Conservation (phyloP, 257 asterid genomes). For the Scutellaria barbata region DNA sequence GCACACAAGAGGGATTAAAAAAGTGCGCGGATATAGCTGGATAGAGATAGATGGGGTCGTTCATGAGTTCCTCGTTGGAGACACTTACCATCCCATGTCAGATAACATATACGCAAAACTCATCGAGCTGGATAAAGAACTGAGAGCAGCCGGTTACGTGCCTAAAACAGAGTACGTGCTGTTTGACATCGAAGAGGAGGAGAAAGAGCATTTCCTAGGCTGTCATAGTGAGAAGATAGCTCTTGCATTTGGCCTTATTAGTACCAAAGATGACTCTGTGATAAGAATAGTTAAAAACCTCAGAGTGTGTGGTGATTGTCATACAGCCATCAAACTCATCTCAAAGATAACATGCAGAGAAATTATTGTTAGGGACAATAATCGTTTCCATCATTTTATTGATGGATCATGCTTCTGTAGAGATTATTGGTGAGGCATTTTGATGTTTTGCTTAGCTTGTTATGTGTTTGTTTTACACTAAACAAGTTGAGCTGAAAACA, state of each 20-base stretch:
- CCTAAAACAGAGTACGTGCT: slow-evolving; percentile 12
- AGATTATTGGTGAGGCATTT: slow-evolving; percentile 29
- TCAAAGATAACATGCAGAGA: slow-evolving; percentile 18
- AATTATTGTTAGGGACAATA: slow-evolving; percentile 26
- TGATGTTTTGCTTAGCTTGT: background rate
- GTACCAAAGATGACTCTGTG: background rate
- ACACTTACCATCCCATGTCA: slow-evolving; percentile 22
- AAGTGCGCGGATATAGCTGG: slow-evolving; percentile 27
- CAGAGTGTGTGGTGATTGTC: slow-evolving; percentile 29
- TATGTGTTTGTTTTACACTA: too few species aligned
- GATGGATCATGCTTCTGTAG: slow-evolving; percentile 29
- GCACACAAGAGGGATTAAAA: slow-evolving; percentile 27
- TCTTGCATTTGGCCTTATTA: slow-evolving; percentile 22
- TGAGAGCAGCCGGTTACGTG: slow-evolving; percentile 12
- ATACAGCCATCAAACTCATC: slow-evolving; percentile 22
- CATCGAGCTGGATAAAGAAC: background rate
- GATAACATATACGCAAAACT: slow-evolving; percentile 23
- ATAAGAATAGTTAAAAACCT: slow-evolving; percentile 18
- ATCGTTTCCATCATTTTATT: slow-evolving; percentile 32
- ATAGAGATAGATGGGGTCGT: slow-evolving; percentile 31
- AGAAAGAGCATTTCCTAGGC: slow-evolving; percentile 28
- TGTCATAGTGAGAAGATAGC: slow-evolving; percentile 32
- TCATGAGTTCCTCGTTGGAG: slow-evolving; percentile 35
- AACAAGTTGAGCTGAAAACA: too few species aligned
- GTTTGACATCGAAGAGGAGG: slow-evolving; percentile 33